Conservation (phyloP, 257 asterid species). For the Lithospermum erythrorhizon region DNA sequence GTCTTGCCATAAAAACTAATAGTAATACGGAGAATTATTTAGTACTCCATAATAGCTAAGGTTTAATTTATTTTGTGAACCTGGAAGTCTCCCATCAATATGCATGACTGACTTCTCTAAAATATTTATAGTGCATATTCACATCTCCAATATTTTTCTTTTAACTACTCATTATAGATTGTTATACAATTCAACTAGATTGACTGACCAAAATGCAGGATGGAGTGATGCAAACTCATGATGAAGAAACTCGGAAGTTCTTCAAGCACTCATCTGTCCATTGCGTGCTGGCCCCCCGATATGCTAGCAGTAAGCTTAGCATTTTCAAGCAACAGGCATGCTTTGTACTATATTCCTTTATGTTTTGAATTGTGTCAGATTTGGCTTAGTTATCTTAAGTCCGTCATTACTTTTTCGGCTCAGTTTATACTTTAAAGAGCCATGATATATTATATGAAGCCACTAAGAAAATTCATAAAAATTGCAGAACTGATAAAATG, state of each 20-base stretch:
- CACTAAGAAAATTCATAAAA: too few relatives aligned
- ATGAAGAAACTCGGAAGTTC: conserved; percentile 88
- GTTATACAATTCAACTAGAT: background rate
- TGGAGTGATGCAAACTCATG: conserved; percentile 96
- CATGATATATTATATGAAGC: too few relatives aligned
- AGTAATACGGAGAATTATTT: too few relatives aligned
- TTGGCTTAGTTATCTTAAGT: conserved; percentile 1
- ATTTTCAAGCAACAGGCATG: conserved; percentile 95
- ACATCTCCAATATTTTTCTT: background rate
- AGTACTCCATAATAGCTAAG: too few relatives aligned
- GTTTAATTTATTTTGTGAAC: too few relatives aligned
- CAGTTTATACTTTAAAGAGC: too few relatives aligned
- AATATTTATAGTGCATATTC: background rate
- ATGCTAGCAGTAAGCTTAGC: conserved; percentile 97
- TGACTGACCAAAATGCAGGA: conserved; percentile 30
- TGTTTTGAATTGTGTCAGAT: conserved; percentile 1
- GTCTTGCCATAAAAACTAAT: too few relatives aligned
- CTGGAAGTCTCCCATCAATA: background rate
- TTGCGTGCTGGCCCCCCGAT: conserved; percentile 88
- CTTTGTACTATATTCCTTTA: conserved; percentile 23
- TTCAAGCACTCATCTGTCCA: conserved; percentile 88
- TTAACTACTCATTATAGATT: background rate
- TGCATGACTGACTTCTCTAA: background rate
- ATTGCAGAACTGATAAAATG: too few relatives aligned
- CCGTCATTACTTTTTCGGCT: background rate